Percentiles rank a stretch among this genome's conserved stretches.
These are phyloP conservation scores for Seminavis robusta DNA, from an alignment of 108 stramenopile species.

Conservation along the genomic window DNA sequence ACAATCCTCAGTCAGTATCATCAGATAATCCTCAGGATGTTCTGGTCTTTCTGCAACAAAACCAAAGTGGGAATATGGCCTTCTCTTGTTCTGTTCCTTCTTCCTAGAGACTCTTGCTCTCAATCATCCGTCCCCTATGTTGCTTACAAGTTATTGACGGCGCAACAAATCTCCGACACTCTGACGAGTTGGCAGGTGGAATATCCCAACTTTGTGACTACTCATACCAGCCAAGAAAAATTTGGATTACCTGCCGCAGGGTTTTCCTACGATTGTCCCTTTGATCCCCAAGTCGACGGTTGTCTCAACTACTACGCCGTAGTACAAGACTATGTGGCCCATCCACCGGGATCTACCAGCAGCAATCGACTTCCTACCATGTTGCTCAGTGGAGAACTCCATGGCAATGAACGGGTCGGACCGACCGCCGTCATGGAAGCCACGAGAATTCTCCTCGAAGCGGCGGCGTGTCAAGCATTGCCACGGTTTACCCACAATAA, in stretches of 20 bases:
- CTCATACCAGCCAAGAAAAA: slow-evolving; percentile 71
- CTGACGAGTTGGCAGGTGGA: slow-evolving; percentile 33
- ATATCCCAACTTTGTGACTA: slow-evolving; percentile 58
- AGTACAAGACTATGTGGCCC: slow-evolving; percentile 70
- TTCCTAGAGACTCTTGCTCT: too few species aligned
- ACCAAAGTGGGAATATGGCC: too few species aligned
- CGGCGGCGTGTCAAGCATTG: slow-evolving; percentile 72
- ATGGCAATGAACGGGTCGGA: slow-evolving; percentile 96
- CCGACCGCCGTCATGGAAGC: slow-evolving; percentile 62
- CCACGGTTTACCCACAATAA: too few species aligned
- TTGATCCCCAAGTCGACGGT: slow-evolving; percentile 31
- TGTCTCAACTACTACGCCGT: slow-evolving; percentile 77
- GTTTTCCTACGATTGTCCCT: slow-evolving; percentile 42
- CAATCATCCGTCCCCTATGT: too few species aligned
- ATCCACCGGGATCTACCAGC: slow-evolving; percentile 57
- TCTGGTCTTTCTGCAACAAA: too few species aligned
- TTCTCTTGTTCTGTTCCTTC: too few species aligned
- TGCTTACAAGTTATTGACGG: slow-evolving; percentile 32
- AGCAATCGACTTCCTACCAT: slow-evolving; percentile 80
- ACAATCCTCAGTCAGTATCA: too few species aligned
- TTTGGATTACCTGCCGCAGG: slow-evolving; percentile 78
- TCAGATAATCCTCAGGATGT: too few species aligned
- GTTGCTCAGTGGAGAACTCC: slow-evolving; percentile 88
- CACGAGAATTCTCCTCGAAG: slow-evolving; percentile 38
- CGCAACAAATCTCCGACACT: slow-evolving; percentile 19